These are phyloP conservation scores for Dinochytrium kinnereticum DNA, from an alignment of 371 early-diverging fungal species.

Conservation along the genomic window DNA sequence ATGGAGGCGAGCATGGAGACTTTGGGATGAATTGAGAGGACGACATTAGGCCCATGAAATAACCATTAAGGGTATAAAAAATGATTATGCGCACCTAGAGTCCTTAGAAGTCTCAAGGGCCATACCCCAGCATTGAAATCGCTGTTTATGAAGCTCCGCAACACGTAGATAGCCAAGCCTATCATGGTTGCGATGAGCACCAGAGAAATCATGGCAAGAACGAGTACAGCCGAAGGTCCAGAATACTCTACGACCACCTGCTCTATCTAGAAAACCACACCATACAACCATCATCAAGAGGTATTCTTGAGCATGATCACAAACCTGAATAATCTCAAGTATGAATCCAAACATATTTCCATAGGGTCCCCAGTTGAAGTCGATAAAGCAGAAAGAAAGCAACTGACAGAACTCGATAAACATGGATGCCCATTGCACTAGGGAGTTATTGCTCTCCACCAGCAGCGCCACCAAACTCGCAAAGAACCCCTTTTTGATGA, in stretches of 20 bases:
- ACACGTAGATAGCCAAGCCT: constrained; percentile 33
- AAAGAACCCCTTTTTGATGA: constrained; percentile 33
- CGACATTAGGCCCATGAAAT: background rate
- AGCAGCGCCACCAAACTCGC: constrained; percentile 31
- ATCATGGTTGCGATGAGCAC: constrained; percentile 31
- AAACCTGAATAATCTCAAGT: constrained; percentile 27
- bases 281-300: background rate
- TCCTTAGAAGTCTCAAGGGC: constrained; percentile 34
- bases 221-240: constrained; percentile 14
- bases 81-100: constrained; percentile 10
- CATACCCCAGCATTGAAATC: constrained; percentile 39
- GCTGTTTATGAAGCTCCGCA: constrained; percentile 31
- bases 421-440: constrained; percentile 14
- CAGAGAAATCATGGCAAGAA: constrained; percentile 26
- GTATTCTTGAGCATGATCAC: background rate
- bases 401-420: constrained; percentile 35
- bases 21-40: background rate
- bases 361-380: constrained; percentile 31
- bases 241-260: constrained; percentile 31
- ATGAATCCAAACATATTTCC: constrained; percentile 18
- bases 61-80: background rate
- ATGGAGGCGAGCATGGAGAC: constrained; percentile 34
- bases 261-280: constrained; percentile 23
- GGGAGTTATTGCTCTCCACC: constrained; percentile 28
- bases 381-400: constrained; percentile 34